A percentile compares a stretch with the other conserved stretches of the same genome.
Evolutionary conservation across 257 asterid genomes (phyloP).

Genomic region (Lithospermum erythrorhizon): DNA sequence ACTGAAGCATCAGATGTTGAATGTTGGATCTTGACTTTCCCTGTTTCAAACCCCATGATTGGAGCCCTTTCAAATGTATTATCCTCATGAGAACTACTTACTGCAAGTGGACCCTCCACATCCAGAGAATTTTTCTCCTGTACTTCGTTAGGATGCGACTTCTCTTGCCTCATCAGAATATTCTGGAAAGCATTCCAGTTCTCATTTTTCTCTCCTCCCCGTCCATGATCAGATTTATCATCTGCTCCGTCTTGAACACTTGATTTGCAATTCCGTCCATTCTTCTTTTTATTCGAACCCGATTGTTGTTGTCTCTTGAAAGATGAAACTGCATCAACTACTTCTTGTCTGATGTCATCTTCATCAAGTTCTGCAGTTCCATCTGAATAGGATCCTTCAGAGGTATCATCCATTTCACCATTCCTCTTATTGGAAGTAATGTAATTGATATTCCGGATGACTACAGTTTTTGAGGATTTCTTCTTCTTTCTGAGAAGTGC

Average conservation of each 20-base stretch:
- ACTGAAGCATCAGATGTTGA: slow-evolving; percentile 39
- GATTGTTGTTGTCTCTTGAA: slow-evolving; percentile 31
- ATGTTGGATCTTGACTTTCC: slow-evolving; percentile 25
- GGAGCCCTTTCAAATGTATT: slow-evolving; percentile 16
- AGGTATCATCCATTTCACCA: slow-evolving; percentile 38
- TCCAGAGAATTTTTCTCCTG: slow-evolving; percentile 17
- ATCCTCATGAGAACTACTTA: slow-evolving; percentile 25
- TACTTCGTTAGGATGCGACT: slow-evolving; percentile 19
- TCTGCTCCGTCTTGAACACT: slow-evolving; percentile 19
- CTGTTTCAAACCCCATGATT: slow-evolving; percentile 25
- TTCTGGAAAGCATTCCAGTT: slow-evolving; percentile 71
- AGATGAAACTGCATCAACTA: slow-evolving; percentile 48
- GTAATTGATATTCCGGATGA: slow-evolving; percentile 76
- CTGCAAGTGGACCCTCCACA: slow-evolving; percentile 28
- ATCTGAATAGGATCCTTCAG: slow-evolving; percentile 37
- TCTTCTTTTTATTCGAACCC: slow-evolving; percentile 22
- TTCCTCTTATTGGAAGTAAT: slow-evolving; percentile 55
- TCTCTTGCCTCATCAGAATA: slow-evolving; percentile 51
- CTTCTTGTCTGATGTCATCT: slow-evolving; percentile 52
- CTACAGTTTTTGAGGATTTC: slow-evolving; percentile 66
- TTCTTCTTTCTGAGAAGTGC: slow-evolving; percentile 36
- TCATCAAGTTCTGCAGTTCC: slow-evolving; percentile 31
- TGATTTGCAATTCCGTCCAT: slow-evolving; percentile 11
- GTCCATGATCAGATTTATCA: slow-evolving; percentile 19
- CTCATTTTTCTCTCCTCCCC: slow-evolving; percentile 25